A percentile compares a stretch with the other conserved stretches of the same genome.
These are phyloP conservation scores for Elsinoe arachidis DNA, from an alignment of 2,329 filamentous ascomycete genomes.

Conservation along the genomic window DNA sequence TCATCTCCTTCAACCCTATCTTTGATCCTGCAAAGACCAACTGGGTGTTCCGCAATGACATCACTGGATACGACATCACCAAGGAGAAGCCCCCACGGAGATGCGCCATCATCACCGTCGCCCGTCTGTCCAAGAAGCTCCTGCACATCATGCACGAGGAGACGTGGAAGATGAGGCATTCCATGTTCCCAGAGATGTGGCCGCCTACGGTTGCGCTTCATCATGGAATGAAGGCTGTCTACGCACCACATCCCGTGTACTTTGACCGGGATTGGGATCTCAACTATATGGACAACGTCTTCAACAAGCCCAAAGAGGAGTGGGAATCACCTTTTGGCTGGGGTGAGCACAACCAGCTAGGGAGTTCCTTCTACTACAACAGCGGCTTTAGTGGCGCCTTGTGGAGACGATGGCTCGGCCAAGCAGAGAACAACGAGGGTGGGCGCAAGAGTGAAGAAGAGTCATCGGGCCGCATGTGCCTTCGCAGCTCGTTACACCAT, in stretches of 20 bases:
- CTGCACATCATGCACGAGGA: constrained; percentile 71
- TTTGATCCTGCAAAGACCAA: constrained; percentile 65
- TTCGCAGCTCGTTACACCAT: constrained; percentile 38
- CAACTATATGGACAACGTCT: constrained; percentile 37
- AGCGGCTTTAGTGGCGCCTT: constrained; percentile 39
- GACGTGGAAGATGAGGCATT: constrained; percentile 61
- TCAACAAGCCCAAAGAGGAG: constrained; percentile 40
- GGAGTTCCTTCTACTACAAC: constrained; percentile 45
- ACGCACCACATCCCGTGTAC: constrained; percentile 69
- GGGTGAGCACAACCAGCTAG: constrained; percentile 45
- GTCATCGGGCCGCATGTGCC: constrained; percentile 39
- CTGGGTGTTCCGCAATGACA: constrained; percentile 62
- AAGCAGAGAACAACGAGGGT: constrained; percentile 36
- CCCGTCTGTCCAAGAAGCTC: constrained; percentile 61
- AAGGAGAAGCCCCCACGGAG: constrained; percentile 56
- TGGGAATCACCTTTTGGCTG: constrained; percentile 42
- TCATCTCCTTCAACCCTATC: constrained; percentile 68
- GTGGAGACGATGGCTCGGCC: constrained; percentile 43
- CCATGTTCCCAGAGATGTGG: constrained; percentile 71
- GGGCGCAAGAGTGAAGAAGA: constrained; percentile 27
- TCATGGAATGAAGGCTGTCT: constrained; percentile 71
- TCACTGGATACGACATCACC: constrained; percentile 55
- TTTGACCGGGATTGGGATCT: constrained; percentile 65
- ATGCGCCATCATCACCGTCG: constrained; percentile 69
- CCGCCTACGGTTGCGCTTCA: constrained; percentile 64